Conservation (phyloP, 805 yeast genomes). For the Candida pseudoglaebosa region DNA sequence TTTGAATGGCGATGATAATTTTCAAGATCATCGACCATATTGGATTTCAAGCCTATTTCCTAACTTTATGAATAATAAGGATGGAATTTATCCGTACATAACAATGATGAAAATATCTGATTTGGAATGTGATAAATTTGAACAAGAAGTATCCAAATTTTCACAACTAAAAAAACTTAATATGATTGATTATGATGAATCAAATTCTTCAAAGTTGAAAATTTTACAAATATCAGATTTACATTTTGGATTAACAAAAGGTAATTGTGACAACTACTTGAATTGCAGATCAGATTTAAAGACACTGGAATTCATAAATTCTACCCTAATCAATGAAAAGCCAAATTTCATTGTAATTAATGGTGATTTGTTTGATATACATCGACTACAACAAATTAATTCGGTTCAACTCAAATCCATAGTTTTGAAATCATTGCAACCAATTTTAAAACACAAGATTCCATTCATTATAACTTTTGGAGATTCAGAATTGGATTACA, state of each 20-base stretch:
- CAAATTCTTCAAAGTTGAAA: no score
- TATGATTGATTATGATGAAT: no score
- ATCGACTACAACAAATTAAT: constrained; percentile 9
- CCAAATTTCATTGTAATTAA: constrained; percentile 36
- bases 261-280: constrained; percentile 14
- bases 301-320: constrained; percentile 28
- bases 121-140: neutral
- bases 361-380: constrained; percentile 36
- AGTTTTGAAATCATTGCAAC: constrained; percentile 27
- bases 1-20: constrained; percentile 27
- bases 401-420: constrained; percentile 25
- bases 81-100: constrained; percentile 2
- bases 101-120: constrained; percentile 2
- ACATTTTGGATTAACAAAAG: constrained; percentile 32
- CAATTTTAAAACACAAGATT: constrained; percentile 25
- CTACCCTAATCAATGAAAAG: constrained; percentile 22
- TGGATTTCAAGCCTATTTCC: constrained; percentile 15
- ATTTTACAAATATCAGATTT: constrained; percentile 37
- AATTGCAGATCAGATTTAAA: constrained; percentile 18
- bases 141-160: neutral
- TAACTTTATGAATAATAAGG: neutral
- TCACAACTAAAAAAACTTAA: no score
- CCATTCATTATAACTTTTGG: constrained; percentile 39
- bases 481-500: constrained; percentile 24
- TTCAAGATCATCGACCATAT: constrained; percentile 23